Evolutionary conservation across 192 early-diverging fungal genomes (phyloP), one percentile per base, ranked within the genome.

Genomic region (Lobosporangium transversale): DNA sequence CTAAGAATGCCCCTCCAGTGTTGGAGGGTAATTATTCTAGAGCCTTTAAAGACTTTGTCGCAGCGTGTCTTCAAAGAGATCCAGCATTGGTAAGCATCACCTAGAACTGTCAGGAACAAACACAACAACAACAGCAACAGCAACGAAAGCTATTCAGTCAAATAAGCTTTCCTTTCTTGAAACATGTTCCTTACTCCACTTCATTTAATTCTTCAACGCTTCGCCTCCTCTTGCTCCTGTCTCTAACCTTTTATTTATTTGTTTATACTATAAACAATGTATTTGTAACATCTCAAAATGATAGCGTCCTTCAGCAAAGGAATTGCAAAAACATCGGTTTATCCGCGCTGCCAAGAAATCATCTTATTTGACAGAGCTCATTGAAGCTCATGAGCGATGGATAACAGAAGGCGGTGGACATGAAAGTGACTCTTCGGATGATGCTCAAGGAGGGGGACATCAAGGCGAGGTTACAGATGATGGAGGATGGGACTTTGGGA

Each of bases 11-110:
- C 20, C 94, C 97, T 18, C 96, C 97, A 37, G 67, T 76, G 53
- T 82, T 98, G 40, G 92, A 90, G 33, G 89, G 90, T 17, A 81
- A 84, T 24, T 97, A 90, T 70, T 90, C 91, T 35, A 91, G 89
- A 73, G 64, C 85, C 0, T 97, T 99, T 83, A 90, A 93, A 65
- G 96, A 97, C 45, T 98, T 99, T 85, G 87, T 98, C 10, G 64
- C 83, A 8, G 60, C 88, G 2, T 99, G 97, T 75, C 79, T 98
- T 17, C 90, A 97, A 55, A 94, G 92, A 66, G 92, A 97, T 70
- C 90, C 96, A 17, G 78, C 80, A 17, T 73, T 85, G 78, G 92
- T 93, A 81, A 44, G 29, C 14, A 8, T 3, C n/a, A n/a, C n/a
- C n/a, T n/a, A n/a, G n/a, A n/a, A n/a, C n/a, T n/a, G n/a, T n/a